Evolutionary conservation across 2,329 filamentous ascomycete species (phyloP), one percentile per base, ranked within the genome.

Genomic region (Alternaria longipes): DNA sequence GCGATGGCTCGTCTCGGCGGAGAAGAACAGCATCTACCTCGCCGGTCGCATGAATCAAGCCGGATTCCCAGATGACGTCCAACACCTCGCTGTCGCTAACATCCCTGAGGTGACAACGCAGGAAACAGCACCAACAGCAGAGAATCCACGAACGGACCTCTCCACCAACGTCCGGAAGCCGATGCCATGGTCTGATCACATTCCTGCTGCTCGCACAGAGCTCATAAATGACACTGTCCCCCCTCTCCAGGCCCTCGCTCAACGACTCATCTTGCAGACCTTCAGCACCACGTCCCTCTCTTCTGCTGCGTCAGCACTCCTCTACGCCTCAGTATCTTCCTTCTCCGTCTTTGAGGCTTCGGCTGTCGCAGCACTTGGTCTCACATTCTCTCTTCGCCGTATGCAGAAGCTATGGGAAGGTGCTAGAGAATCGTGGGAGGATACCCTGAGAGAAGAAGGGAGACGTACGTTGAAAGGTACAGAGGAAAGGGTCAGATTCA

Each of bases 21-120:
- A 97, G 78, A 89, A 90, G 69, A 90, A 89, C 56, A 86, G 93
- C n/a, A 90, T 97, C 47, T 97, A 90, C 79, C 85, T 97, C 2
- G 87, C 91, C 7, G 94, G 94, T 1, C 87, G 90, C 49, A 89
- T 96, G 69, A 84, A 87, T 18, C 89, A 90, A 76, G 85, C 87
- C 20, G 88, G 88, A 2, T 80, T 88, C 41, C 74, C 77, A 32
- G 70, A 74, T 28, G 68, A 72, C 11, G 32, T 70, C 1, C 66
- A 57, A 22, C 44, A 36, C 16, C 40, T 59, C 3, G 24, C 57
- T 2, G 53, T 51, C 18, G 18, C 57, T 16, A 51, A 53, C 7
- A 66, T 66, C 2, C 61, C 68, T 7, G 60, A 67, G 16, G 62
- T 59, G 8, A 68, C 69, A 3, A 66, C 63, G 8, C 46, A 58